Conservation (phyloP, 2,329 filamentous ascomycete species). For the Pyricularia sp. region DNA sequence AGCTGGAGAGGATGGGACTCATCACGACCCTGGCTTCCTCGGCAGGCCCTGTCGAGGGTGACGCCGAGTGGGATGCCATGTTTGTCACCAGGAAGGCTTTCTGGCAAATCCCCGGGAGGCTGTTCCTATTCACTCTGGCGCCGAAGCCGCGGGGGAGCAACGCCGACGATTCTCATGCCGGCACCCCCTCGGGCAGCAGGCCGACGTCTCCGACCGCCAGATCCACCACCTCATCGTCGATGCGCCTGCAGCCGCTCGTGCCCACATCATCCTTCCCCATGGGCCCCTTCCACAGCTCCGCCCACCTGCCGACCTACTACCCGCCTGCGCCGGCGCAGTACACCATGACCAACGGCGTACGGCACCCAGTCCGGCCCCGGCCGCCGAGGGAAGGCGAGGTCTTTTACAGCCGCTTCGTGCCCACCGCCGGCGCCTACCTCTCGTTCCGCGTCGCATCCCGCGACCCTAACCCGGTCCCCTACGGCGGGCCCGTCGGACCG, state of each 20-base stretch:
- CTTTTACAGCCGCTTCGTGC: conserved; percentile 83
- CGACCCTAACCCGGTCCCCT: conserved; percentile 33
- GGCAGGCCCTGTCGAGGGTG: conserved; percentile 20
- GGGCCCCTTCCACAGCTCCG: conserved; percentile 72
- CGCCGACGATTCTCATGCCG: conserved; percentile 29
- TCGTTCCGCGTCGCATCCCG: conserved; percentile 79
- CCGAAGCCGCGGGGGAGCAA: conserved; percentile 31
- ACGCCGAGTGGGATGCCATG: conserved; percentile 66
- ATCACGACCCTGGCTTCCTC: conserved; percentile 67
- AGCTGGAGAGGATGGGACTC: conserved; percentile 88
- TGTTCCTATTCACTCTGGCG: conserved; percentile 80
- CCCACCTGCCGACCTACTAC: conserved; percentile 84
- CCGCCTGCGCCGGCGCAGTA: conserved; percentile 78
- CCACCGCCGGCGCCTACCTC: conserved; percentile 72
- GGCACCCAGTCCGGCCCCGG: conserved; percentile 81
- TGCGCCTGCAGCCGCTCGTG: conserved; percentile 14
- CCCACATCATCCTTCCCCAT: conserved; percentile 30
- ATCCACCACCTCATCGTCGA: neutral
- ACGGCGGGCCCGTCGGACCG: neutral
- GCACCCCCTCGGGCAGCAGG: conserved; percentile 42
- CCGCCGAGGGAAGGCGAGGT: conserved; percentile 83
- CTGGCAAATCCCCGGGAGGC: conserved; percentile 82
- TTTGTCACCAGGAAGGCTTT: conserved; percentile 75
- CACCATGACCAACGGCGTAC: conserved; percentile 64
- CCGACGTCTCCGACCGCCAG: conserved; percentile 36